A percentile compares a stretch with the other conserved stretches of the same genome.
phyloP scores from a whole-genome alignment of 176 grass and related monocot species.

The Bothriochloa decipiens region DNA sequence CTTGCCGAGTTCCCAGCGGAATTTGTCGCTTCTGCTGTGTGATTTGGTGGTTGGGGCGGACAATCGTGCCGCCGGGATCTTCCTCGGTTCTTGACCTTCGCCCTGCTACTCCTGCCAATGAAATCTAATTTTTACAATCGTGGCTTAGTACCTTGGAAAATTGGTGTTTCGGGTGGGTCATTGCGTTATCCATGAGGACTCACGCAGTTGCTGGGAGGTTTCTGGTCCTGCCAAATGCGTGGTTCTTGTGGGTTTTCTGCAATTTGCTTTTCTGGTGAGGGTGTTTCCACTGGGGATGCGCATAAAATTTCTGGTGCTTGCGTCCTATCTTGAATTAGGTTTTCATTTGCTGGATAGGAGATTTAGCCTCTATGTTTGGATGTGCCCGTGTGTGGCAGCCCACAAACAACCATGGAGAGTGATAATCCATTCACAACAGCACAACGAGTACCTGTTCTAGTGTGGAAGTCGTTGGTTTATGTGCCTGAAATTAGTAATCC shows the following conservation, averaged over 20 bases:
- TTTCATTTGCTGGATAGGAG: not conserved
- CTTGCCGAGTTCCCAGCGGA: conserved; percentile 9
- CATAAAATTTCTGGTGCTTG: conserved; percentile 4
- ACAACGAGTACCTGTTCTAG: not conserved
- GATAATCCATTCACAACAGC: not conserved
- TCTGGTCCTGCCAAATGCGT: not conserved
- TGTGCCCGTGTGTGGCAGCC: not conserved
- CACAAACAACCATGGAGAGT: not conserved
- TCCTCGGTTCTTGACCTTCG: conserved; percentile 8
- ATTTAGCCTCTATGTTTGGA: conserved; percentile 9
- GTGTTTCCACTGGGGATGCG: not conserved
- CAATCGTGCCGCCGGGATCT: conserved; percentile 5
- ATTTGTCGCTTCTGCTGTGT: not conserved
- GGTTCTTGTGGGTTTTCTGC: not conserved
- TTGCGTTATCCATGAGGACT: not conserved
- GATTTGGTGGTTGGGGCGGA: conserved; percentile 3
- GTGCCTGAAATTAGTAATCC: not conserved
- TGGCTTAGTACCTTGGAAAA: conserved; percentile 10
- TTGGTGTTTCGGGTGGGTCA: not conserved
- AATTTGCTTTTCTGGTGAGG: not conserved
- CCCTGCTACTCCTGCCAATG: not conserved
- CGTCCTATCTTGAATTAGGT: conserved; percentile 8
- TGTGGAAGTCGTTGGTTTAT: not conserved
- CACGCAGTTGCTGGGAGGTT: not conserved
- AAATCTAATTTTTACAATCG: not conserved